Base-by-base conservation (phyloP, 352 stramenopile species). In the Phytophthora quininea region DNA sequence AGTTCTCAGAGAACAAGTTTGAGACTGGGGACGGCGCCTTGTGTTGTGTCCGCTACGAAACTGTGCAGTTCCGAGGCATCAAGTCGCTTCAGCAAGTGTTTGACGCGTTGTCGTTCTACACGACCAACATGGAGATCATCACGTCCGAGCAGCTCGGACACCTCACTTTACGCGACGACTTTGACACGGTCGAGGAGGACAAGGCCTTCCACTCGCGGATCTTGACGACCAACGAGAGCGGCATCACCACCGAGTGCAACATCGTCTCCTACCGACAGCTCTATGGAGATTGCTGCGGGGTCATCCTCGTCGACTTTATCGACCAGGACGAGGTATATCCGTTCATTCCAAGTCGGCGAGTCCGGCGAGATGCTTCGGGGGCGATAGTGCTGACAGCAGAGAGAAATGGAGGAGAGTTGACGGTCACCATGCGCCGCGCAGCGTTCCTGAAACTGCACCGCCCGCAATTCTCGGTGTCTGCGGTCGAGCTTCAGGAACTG, bases 81-180 rank as follows among this genome's bases (percentile, higher is more conserved):
- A 29, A 38, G 5, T 71, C 58, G 0, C 38, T 76, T 24, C 54
- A 62, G 19, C 58, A 71, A 29, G 71, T 79, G 24, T 76, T 63
- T 19, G 64, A 79, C 24, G 55, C 54, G 10, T 55, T 79, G 3
- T 15, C 37, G 38, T 75, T 68, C 19, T 73, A 63, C 35, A 31
- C 60, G 29, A 42, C 40, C 49, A 76, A 79, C 38, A 75, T 76
- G 43, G 67, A 79, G 49, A 76, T 79, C 67, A 69, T 45, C 50
- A 63, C 72, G n/a, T 73, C 67, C 1, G 71, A 79, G 47, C 11
- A 40, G 38, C 45, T 76, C 8, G 71, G 71, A 2, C 59, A 64
- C 27, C 52, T 71, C 24, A 74, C 67, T 10, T 54, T 79, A 12
- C 46, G 71, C 3, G 71, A 79, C 11, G 58, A 71, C 54, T 71